Base-by-base conservation (phyloP, 2,329 filamentous ascomycete species). In the Penicillium sclerotiorum region DNA sequence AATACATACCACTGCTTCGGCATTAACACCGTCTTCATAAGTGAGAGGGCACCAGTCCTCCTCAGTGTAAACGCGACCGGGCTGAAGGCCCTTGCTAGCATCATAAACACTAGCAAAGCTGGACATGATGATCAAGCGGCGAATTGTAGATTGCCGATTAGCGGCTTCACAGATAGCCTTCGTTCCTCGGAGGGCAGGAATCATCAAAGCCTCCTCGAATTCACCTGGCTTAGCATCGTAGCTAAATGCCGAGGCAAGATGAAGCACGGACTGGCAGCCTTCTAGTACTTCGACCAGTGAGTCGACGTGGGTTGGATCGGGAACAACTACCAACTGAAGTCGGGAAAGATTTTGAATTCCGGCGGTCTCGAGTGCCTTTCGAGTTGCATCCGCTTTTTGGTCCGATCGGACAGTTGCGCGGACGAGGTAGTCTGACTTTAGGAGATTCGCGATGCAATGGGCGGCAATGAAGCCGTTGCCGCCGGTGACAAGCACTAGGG, bases 181-280 rank as follows among this genome's bases (percentile, higher is more conserved):
- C 5, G 64, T 67, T 2, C 64, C 65, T 15, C 59, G 58, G 9
- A 69, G 52, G 1, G 65, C 64, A 0, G 63, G 65, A 3, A 61
- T 52, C 36, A 68, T 60, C 7, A 68, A 51, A 20, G 65, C 62
- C 36, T 60, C 56, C 39, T 68, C 64, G 42, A 66, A 66, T 21
- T 68, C 57, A 0, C 55, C 57, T 0, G 58, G 58, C 0, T 5
- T 25, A 0, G 59, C 59, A 27, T 65, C 53, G 33, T 66, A 68
- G 17, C 28, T 66, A 13, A 69, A 67, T 2, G 66, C 63, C 35
- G 62, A 62, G 2, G 65, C 65, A 5, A 68, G 48, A 41, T 68
- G 64, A 12, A 67, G 44, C 13, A 61, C 46, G 8, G 55, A 50
- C 35, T 58, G 47, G 21, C 60, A 62, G 15, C 42, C 55, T 2